Evolutionary conservation across 306 rosid genomes (phyloP).

Genomic region (Pterocarpus santalinus): DNA sequence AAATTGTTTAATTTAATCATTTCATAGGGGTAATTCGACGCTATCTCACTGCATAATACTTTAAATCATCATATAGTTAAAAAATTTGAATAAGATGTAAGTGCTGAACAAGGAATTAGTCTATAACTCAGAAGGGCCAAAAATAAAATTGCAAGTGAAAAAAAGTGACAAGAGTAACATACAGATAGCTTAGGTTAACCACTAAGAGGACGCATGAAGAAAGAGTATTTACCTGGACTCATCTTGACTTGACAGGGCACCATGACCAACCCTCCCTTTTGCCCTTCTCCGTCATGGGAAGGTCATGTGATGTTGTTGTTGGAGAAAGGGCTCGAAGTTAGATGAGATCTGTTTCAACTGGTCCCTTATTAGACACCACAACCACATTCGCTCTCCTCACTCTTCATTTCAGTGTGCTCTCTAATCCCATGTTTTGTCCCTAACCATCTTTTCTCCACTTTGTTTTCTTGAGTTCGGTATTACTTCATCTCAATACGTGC

Average conservation of each 20-base stretch:
- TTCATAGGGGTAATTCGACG: not conserved
- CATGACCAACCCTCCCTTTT: not conserved
- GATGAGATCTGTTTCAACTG: not conserved
- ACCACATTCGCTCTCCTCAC: not conserved
- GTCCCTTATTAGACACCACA: too few relatives aligned
- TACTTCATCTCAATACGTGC: not conserved
- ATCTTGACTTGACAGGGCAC: not conserved
- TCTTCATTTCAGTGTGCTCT: not conserved
- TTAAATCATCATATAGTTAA: conserved; percentile 8
- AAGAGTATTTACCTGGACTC: conserved; percentile 26
- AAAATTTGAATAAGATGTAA: not conserved
- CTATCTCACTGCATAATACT: not conserved
- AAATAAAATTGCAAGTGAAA: conserved; percentile 9
- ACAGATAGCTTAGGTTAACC: not conserved
- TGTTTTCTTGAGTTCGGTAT: not conserved
- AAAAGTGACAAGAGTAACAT: not conserved
- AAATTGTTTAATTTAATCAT: not conserved
- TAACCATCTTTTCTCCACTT: conserved; percentile 10
- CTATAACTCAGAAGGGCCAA: not conserved
- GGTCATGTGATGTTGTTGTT: conserved; percentile 1
- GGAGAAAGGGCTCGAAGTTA: conserved; percentile 17
- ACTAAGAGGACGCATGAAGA: not conserved
- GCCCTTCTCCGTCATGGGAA: not conserved
- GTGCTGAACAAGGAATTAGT: not conserved
- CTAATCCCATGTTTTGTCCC: not conserved